Percentiles rank a stretch among this genome's conserved stretches.
Conservation (phyloP, 2,329 filamentous ascomycete species). For the Arthrobotrys sphaeroides region DNA sequence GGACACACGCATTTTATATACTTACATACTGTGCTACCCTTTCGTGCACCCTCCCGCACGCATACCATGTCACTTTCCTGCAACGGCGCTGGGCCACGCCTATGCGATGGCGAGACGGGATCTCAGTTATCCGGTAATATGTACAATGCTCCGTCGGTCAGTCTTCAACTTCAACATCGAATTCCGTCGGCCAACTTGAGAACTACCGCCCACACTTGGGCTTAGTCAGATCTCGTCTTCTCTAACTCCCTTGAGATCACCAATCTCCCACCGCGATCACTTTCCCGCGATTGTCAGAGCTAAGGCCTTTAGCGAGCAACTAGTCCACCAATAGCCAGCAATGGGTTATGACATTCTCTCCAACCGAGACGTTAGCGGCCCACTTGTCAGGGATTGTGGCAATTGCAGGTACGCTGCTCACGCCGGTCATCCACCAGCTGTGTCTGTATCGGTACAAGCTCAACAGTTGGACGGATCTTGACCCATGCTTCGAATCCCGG, state of each 20-base stretch:
- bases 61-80: background rate
- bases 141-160: background rate
- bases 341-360: background rate
- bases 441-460: conserved; percentile 6
- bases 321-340: background rate
- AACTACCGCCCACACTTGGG: background rate
- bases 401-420: background rate
- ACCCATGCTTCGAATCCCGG: conserved; percentile 8
- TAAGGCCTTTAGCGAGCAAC: background rate
- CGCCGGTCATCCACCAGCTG: background rate
- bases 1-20: background rate
- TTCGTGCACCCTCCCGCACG: background rate
- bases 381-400: background rate
- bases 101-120: background rate
- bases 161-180: background rate
- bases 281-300: conserved; percentile 7
- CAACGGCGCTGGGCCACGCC: background rate
- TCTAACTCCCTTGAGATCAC: background rate
- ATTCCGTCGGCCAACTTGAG: background rate
- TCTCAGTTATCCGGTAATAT: background rate
- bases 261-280: background rate
- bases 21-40: conserved; percentile 9
- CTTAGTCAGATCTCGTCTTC: background rate
- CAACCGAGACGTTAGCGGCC: conserved; percentile 11
- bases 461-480: background rate